Conservation (phyloP, 331 rosid species). For the Phaseolus coccineus region DNA sequence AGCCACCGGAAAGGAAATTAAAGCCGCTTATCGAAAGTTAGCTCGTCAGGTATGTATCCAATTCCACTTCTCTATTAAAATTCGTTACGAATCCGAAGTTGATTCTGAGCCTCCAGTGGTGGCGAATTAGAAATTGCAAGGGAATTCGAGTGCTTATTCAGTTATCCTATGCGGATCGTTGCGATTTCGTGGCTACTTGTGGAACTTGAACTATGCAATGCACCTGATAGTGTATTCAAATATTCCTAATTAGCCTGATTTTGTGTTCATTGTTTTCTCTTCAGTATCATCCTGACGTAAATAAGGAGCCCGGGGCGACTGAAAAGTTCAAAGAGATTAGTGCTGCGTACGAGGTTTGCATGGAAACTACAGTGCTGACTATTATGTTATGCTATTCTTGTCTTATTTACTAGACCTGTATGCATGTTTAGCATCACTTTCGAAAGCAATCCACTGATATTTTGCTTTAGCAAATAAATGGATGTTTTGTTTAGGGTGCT, state of each 20-base stretch:
- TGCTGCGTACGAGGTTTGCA: conserved; percentile 89
- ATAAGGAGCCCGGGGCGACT: conserved; percentile 97
- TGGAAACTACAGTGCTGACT: conserved; percentile 17
- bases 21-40: conserved; percentile 91
- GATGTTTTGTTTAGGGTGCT: conserved; percentile 29
- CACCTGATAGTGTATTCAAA: background rate
- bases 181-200: conserved; percentile 13
- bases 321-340: conserved; percentile 96
- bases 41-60: conserved; percentile 97
- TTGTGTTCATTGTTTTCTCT: conserved; percentile 32
- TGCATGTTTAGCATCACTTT: conserved; percentile 10
- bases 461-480: background rate
- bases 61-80: background rate
- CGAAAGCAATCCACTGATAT: background rate
- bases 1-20: conserved; percentile 81
- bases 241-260: conserved; percentile 43
- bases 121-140: background rate
- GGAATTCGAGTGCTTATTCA: background rate
- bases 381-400: background rate
- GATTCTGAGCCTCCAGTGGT: background rate
- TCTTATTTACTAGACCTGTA: background rate
- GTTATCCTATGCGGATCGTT: background rate
- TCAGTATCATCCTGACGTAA: conserved; percentile 97
- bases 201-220: conserved; percentile 6
- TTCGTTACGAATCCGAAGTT: background rate